Evolutionary conservation across 2,329 filamentous ascomycete species (phyloP).

Genomic region (Aspergillus aculeatinus): DNA sequence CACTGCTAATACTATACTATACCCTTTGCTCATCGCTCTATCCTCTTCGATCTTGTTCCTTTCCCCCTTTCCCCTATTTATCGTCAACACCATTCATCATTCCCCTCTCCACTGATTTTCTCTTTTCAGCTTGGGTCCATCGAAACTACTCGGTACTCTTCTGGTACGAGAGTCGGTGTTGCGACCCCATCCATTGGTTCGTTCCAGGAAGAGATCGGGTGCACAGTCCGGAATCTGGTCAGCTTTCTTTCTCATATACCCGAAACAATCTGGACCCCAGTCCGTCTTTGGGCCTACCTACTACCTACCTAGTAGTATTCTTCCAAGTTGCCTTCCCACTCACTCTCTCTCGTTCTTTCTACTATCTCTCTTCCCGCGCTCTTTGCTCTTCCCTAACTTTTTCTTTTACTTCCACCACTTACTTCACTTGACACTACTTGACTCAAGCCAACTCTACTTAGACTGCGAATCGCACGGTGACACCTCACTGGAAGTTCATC

Average conservation of each 20-base stretch:
- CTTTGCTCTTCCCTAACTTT: no score
- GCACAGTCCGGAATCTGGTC: neutral
- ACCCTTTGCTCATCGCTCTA: neutral
- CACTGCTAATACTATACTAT: no score
- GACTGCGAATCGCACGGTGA: neutral
- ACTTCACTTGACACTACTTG: neutral
- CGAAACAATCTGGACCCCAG: neutral
- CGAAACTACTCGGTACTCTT: neutral
- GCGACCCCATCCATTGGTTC: no score
- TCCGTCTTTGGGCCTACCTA: neutral
- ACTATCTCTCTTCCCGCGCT: neutral
- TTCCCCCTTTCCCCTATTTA: neutral
- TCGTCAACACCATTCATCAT: neutral
- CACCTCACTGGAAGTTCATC: neutral
- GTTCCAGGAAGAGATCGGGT: neutral
- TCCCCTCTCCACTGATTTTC: neutral
- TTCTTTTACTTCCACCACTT: neutral
- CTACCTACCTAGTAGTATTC: no score
- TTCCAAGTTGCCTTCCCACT: neutral
- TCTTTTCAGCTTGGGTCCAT: neutral
- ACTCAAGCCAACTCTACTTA: neutral
- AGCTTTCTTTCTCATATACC: neutral
- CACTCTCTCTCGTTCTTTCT: neutral
- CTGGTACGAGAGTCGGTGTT: no score
- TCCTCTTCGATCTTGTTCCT: neutral